Conservation (phyloP, 2,329 filamentous ascomycete species). For the Clathrospora elynae region DNA sequence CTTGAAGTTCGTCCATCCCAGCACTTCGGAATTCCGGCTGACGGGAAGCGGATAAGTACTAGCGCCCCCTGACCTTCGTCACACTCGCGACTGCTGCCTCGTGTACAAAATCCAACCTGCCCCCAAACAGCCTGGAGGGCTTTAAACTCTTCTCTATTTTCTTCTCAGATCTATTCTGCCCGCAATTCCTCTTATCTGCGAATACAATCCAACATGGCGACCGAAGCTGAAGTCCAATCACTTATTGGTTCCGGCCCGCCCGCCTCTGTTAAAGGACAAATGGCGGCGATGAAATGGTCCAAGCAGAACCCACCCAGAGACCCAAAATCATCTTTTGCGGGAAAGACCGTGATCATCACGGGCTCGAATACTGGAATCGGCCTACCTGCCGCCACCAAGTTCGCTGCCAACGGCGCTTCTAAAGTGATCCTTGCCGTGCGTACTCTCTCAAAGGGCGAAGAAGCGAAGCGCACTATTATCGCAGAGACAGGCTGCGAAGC, state of each 20-base stretch:
- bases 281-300: neutral
- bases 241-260: neutral
- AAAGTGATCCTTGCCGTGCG: conserved; percentile 1
- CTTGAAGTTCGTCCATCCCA: neutral
- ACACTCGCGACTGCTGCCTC: no score
- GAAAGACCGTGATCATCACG: conserved; percentile 8
- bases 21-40: neutral
- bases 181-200: no score
- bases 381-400: conserved; percentile 2
- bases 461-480: neutral
- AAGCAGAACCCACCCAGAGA: conserved; percentile 1
- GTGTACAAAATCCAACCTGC: no score
- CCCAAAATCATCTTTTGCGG: neutral
- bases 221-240: neutral
- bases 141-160: no score
- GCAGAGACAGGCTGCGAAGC: neutral
- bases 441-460: conserved; percentile 1
- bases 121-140: no score
- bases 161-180: no score
- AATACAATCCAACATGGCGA: neutral
- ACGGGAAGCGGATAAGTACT: neutral
- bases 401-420: neutral
- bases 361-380: conserved; percentile 9
- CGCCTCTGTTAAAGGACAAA: neutral
- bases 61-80: neutral